Evolutionary conservation across 371 early-diverging fungal species (phyloP).

Genomic region (Entomophthora muscae): DNA sequence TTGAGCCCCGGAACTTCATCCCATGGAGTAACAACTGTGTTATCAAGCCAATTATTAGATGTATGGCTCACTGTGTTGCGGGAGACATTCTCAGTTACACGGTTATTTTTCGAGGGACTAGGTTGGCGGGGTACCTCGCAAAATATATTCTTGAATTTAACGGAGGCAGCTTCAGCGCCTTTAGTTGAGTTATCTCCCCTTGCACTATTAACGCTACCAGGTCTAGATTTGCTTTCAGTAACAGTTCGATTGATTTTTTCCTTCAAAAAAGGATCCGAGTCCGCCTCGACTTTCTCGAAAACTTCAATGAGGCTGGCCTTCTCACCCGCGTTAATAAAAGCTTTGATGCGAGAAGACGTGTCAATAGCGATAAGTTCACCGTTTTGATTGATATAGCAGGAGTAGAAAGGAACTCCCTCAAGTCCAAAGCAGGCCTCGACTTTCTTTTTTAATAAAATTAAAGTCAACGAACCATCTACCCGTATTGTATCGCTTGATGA

Average conservation of each 20-base stretch:
- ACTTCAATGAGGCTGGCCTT: not conserved
- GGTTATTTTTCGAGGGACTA: too few species aligned
- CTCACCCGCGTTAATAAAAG: not conserved
- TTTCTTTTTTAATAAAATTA: not conserved
- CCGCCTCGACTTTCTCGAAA: not conserved
- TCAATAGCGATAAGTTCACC: not conserved
- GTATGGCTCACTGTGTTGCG: not conserved
- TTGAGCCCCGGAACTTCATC: not conserved
- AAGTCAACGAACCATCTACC: not conserved
- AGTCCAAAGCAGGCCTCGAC: not conserved
- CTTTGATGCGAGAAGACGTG: not conserved
- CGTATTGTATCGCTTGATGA: not conserved
- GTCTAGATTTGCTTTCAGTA: not conserved
- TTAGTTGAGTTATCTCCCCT: too few species aligned
- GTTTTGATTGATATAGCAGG: not conserved
- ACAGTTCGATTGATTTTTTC: not conserved
- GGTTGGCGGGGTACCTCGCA: too few species aligned
- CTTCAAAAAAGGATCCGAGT: not conserved
- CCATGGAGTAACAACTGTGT: not conserved
- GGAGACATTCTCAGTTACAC: too few species aligned
- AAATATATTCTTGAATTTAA: too few species aligned
- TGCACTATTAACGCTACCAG: too few species aligned
- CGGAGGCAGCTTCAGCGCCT: too few species aligned
- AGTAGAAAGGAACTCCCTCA: not conserved
- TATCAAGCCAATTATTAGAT: not conserved